Evolutionary conservation across 2,329 filamentous ascomycete species (phyloP).

Genomic region (Remersonia thermophila): DNA sequence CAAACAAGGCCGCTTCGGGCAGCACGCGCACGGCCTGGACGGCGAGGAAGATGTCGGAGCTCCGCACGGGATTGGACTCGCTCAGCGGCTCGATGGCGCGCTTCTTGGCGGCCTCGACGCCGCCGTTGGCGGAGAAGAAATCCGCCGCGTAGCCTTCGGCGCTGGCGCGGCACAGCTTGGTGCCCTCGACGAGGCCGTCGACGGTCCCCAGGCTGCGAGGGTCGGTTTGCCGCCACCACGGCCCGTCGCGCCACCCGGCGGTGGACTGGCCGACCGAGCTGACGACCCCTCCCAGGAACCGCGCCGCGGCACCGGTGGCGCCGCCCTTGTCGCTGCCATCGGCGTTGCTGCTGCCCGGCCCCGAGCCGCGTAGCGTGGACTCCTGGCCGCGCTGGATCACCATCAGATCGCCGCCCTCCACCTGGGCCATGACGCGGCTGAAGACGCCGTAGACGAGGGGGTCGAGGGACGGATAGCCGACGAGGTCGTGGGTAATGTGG

Average conservation of each 20-base stretch:
- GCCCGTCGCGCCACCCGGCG: slow-evolving; percentile 79
- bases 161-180: slow-evolving; percentile 78
- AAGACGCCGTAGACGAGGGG: slow-evolving; percentile 87
- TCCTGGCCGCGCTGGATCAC: slow-evolving; percentile 91
- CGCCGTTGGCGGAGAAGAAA: slow-evolving; percentile 67
- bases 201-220: slow-evolving; percentile 67
- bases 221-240: slow-evolving; percentile 78
- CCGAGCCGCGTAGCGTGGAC: slow-evolving; percentile 49
- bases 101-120: slow-evolving; percentile 66
- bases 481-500: slow-evolving; percentile 91
- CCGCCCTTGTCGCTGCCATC: slow-evolving; percentile 13
- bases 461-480: slow-evolving; percentile 88
- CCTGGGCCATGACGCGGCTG: slow-evolving; percentile 94
- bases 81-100: slow-evolving; percentile 67
- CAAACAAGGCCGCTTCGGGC: slow-evolving; percentile 47
- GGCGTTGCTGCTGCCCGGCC: slow-evolving; percentile 1
- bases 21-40: slow-evolving; percentile 68
- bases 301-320: slow-evolving; percentile 18
- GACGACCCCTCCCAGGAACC: too few relatives aligned
- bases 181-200: slow-evolving; percentile 71
- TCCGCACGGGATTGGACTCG: slow-evolving; percentile 80
- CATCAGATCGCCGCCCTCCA: slow-evolving; percentile 88
- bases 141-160: slow-evolving; percentile 81
- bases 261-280: slow-evolving; percentile 37
- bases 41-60: slow-evolving; percentile 89